Evolutionary conservation across 768 basidiomycete genomes (phyloP), one percentile per base, ranked within the genome.

Genomic region (Russula dissimulans): DNA sequence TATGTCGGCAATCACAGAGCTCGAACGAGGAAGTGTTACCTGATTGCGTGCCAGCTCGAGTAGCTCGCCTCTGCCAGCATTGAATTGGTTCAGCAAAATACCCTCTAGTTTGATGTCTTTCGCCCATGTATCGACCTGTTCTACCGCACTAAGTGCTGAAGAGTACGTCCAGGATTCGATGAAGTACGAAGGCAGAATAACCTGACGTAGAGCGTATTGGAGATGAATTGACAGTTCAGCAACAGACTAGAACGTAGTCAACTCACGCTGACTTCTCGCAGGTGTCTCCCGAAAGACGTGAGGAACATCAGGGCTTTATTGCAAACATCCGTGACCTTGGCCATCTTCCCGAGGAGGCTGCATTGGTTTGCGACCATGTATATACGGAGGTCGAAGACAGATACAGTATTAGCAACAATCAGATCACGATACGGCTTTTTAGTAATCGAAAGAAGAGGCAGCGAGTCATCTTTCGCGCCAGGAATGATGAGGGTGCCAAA

Each of bases 91-190:
- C 17, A 82, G 69, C 10, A 76, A 69, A 2, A 75, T 57, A 3
- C 78, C 75, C 51, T 86, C 79, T 48, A 84, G 69, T 26, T 77
- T 74, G 60, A 76, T 72, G 1, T 71, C 64, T n/a, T 74, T 70
- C 11, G 80, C 78, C 90, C 92, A 94, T 2, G 73, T 71, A 63
- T 90, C 86, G 66, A 87, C 90, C 65, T 86, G 85, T 12, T 91
- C 85, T 31, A 93, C 83, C 46, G 87, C 84, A 63, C 86, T 91
- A 46, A 95, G 76, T 18, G 91, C 85, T 0, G 94, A 91, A 17
- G 89, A 91, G 72, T 92, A 97, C 38, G 82, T 87, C 97, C 97
- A 99, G 0, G 90, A 87, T 69, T 97, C 91, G 38, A 97, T 77
- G 69, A 95, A 97, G 68, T 86, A 82, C 17, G 76, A 74, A 0